Base-by-base conservation (phyloP, 768 basidiomycete genomes). In the Baorangia bicolor region DNA sequence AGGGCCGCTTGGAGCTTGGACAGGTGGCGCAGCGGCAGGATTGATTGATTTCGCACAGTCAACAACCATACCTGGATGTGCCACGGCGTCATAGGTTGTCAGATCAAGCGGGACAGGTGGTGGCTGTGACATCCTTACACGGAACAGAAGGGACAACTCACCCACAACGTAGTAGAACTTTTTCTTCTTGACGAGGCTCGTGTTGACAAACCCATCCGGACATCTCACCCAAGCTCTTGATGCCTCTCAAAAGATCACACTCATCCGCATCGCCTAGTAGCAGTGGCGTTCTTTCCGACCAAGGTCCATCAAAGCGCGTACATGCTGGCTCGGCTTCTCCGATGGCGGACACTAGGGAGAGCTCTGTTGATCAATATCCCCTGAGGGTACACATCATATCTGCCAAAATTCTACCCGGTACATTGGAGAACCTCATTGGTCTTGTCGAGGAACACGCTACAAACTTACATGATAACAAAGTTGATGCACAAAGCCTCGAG, bases 311-410 rank as follows among this genome's bases (percentile, higher is more conserved):
- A 45, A 64, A 61, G 46, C 63, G 61, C 27, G 23, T 14, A 10
- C 47, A 48, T 23, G 25, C 38, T 2, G 13, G 18, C 30, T 49
- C 44, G 30, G 43, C 35, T 48, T 56, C 58, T n/a, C 53, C 60
- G 21, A 18, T 28, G 10, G n/a, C 38, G 31, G 57, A 58, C 25
- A 52, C 44, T 9, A 37, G 34, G 10, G 49, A 51, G 9, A 50
- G 34, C 39, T 50, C 58, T 18, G 45, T 54, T 14, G 57, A 60
- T 23, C 51, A 39, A 21, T 21, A 35, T 37, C 45, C 55, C 48
- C 18, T 71, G 1, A 63, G 45, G 44, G 45, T 77, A 30, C 50
- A 70, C 53, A 66, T 76, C 52, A 60, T 77, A 53, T 57, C 64
- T 38, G 67, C 68, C 5, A 77, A 76, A 49, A 34, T 77, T 39